Evolutionary conservation across 495 filamentous ascomycete genomes (phyloP).

Genomic region (Lasiosphaeria miniovina): DNA sequence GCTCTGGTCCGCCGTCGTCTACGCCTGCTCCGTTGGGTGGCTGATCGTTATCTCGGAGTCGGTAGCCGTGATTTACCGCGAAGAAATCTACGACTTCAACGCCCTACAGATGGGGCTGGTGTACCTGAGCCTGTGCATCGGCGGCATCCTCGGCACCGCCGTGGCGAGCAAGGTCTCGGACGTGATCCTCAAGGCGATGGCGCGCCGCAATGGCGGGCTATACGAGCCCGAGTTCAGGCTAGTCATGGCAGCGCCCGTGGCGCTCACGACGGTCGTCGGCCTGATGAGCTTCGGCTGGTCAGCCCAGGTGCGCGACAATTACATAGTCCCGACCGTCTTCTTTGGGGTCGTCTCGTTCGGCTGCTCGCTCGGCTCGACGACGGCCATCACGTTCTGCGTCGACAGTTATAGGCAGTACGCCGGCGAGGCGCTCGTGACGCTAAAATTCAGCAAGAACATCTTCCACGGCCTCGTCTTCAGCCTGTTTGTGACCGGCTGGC

Average conservation of each 20-base stretch:
- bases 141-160: constrained; percentile 83
- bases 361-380: constrained; percentile 88
- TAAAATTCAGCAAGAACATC: constrained; percentile 94
- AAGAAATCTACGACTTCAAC: constrained; percentile 70
- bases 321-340: constrained; percentile 92
- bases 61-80: constrained; percentile 72
- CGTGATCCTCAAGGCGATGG: constrained; percentile 74
- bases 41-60: constrained; percentile 89
- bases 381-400: constrained; percentile 89
- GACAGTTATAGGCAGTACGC: constrained; percentile 94
- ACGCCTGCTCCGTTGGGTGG: constrained; percentile 90
- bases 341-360: constrained; percentile 93
- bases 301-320: constrained; percentile 65
- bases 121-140: constrained; percentile 87
- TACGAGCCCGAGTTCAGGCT: constrained; percentile 96
- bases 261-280: constrained; percentile 75
- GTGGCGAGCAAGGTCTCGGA: constrained; percentile 90
- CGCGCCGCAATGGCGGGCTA: constrained; percentile 79
- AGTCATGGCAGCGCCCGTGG: constrained; percentile 83
- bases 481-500: constrained; percentile 85
- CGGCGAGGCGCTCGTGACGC: constrained; percentile 87
- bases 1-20: constrained; percentile 85
- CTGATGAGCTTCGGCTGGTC: constrained; percentile 95
- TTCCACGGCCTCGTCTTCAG: constrained; percentile 89
- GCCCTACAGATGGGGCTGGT: constrained; percentile 78